phyloP scores from a whole-genome alignment of 176 grass and related monocot genomes.

The Miscanthus lutarioriparius region DNA sequence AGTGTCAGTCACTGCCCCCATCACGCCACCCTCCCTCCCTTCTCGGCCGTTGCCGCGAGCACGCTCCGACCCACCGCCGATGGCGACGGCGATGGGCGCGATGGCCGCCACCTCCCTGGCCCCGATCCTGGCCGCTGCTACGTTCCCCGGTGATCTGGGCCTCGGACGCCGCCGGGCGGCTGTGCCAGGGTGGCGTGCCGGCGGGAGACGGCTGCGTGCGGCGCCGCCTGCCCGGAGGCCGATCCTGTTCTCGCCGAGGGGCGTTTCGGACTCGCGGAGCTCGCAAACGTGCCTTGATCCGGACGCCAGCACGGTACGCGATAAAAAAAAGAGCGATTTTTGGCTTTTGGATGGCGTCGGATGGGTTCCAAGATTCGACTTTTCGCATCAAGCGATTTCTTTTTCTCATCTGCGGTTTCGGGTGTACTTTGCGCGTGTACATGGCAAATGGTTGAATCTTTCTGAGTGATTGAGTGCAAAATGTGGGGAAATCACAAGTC shows the following conservation, averaged over 20 bases:
- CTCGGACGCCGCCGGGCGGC: not conserved
- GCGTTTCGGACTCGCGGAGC: slow-evolving; percentile 77
- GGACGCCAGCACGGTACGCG: slow-evolving; percentile 84
- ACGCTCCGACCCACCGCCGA: not conserved
- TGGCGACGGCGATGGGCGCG: slow-evolving; percentile 62
- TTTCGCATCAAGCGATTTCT: not conserved
- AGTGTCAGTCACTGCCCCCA: slow-evolving; percentile 19
- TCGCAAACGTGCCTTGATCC: slow-evolving; percentile 97
- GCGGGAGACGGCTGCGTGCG: slow-evolving; percentile 29
- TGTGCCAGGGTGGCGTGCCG: slow-evolving; percentile 11
- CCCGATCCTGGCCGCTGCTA: slow-evolving; percentile 14
- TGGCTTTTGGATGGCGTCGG: not conserved
- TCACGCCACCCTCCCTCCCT: not conserved
- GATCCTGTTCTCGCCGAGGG: slow-evolving; percentile 62
- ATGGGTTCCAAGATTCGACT: not conserved
- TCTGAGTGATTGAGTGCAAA: not conserved
- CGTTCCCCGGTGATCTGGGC: slow-evolving; percentile 20
- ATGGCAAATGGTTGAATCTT: not conserved
- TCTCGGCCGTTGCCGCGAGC: slow-evolving; percentile 16
- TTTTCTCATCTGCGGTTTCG: not conserved
- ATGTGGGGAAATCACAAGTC: slow-evolving; percentile 6
- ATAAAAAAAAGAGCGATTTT: not conserved
- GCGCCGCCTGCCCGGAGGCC: slow-evolving; percentile 21
- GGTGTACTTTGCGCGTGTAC: slow-evolving; percentile 8
- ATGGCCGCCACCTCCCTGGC: slow-evolving; percentile 24